Conservation (phyloP, 78 protist genomes). For the Dictyostelium brefeldianum region DNA sequence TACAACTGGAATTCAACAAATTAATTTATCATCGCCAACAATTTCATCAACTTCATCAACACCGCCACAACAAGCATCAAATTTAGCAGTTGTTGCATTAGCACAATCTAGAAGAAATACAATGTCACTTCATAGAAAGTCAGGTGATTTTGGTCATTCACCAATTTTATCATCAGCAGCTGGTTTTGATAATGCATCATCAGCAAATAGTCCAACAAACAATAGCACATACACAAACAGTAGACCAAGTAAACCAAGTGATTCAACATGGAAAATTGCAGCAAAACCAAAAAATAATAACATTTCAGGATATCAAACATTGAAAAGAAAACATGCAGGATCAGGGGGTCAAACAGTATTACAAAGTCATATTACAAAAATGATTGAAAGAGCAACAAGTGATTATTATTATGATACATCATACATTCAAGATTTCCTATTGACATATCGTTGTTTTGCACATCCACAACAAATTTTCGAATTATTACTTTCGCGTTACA, state of each 20-base stretch:
- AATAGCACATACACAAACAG: not conserved
- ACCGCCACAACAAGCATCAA: conserved; percentile 29
- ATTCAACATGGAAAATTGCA: conserved; percentile 47
- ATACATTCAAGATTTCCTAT: conserved; percentile 63
- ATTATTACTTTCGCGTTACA: conserved; percentile 37
- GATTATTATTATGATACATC: conserved; percentile 74
- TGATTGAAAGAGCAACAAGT: conserved; percentile 71
- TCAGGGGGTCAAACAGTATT: not conserved
- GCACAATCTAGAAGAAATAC: conserved; percentile 38
- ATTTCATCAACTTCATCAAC: not conserved
- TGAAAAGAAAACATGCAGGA: conserved; percentile 23
- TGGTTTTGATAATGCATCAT: not conserved
- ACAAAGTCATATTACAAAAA: conserved; percentile 43
- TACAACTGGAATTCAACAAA: conserved; percentile 13
- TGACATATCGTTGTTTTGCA: conserved; percentile 63
- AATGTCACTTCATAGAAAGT: conserved; percentile 36
- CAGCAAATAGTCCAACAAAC: not conserved
- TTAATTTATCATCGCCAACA: not conserved
- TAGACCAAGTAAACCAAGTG: conserved; percentile 11
- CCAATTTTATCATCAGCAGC: not conserved
- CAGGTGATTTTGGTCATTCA: not conserved
- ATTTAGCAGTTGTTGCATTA: not conserved
- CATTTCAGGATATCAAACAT: conserved; percentile 36
- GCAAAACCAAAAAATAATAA: conserved; percentile 38
- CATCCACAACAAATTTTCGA: conserved; percentile 48